Base-by-base conservation (phyloP, 768 basidiomycete species). In the Podaxis carcinomalis region DNA sequence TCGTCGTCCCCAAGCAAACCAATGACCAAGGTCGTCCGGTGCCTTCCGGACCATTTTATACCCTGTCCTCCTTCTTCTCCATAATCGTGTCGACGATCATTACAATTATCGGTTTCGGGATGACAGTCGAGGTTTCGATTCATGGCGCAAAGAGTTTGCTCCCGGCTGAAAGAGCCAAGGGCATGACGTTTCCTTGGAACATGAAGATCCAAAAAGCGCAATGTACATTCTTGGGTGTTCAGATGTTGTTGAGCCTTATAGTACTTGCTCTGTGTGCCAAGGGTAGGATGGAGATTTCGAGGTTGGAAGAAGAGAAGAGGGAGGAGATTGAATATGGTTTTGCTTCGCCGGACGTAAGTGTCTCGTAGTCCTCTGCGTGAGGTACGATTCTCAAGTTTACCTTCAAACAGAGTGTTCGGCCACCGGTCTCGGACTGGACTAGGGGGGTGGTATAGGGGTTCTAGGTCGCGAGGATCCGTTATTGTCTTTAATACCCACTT, bases 131-230 rank as follows among this genome's bases (percentile, higher is more conserved):
- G 50, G 67, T 72, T 57, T 69, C 69, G 6, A 59, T 63, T 2
- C 67, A 69, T 4, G 68, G 65, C 13, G 49, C 64, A 16, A 67
- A 63, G 35, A 68, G 67, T 59, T 67, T 70, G 0, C 59, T 68
- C 19, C 68, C 69, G 14, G 57, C 64, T 1, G 69, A 72, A 49
- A 65, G 68, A 50, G 63, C 65, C 4, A 66, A 65, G 5, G 53
- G 52, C 16, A 57, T 66, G 65, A 66, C 67, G 1, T 66, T 67
- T 35, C 68, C 66, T 28, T 72, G 69, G 71, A 70, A 70, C 51
- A 64, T 69, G 63, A 69, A 69, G 28, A 60, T 69, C 25, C 66
- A 72, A 58, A 69, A 69, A 47, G 68, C 64, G 2, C 71, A 72
- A 53, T 67, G 69, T 14, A 42, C 62, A 11, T 61, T 69, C 10